Evolutionary conservation across 2,329 filamentous ascomycete species (phyloP), one percentile per base, ranked within the genome.

Genomic region (Aspergillus floridensis): DNA sequence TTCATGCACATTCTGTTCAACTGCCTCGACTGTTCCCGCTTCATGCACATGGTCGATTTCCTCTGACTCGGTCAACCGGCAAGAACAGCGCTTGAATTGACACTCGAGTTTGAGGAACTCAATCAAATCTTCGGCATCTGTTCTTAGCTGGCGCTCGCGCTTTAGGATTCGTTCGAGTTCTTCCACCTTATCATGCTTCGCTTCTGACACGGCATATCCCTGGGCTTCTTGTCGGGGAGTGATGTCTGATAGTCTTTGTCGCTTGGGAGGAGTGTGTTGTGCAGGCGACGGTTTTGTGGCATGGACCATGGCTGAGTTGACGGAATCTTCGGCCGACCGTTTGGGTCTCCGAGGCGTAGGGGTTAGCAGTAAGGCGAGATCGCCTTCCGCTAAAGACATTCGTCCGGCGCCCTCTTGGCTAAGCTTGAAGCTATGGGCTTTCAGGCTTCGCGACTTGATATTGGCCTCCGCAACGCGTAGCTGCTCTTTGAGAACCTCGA

Each of bases 61-160:
- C 24, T 74, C 65, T 21, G 70, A 68, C 61, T 82, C 80, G 7
- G 78, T 77, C 52, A 80, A 59, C 26, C 79, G 74, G 65, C 80
- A 82, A 7, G 77, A 76, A 66, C 80, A 82, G 55, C 74, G 71
- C 58, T 77, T 73, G 60, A 81, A 80, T 62, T 80, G 77, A 57
- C 80, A 82, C 63, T 81, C 78, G 67, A 81, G 76, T 49, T 77
- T 78, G 71, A 82, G 66, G 61, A 80, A 81, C 32, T 81, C 70
- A 2, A 87, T 76, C 74, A 86, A 79, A 31, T 86, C 84, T 63
- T 86, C 80, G 0, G 84, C 84, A 29, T 81, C 78, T 57, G 75
- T 71, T 60, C 83, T 77, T 57, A 80, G 72, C 49, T 76, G 76
- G 64, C 76, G 79, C 70, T 87, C 84, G 31, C 72, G 71, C 26